A percentile compares a stretch with the other conserved stretches of the same genome.
phyloP scores from a whole-genome alignment of 116 monocot species.

The Posidonia oceanica region DNA sequence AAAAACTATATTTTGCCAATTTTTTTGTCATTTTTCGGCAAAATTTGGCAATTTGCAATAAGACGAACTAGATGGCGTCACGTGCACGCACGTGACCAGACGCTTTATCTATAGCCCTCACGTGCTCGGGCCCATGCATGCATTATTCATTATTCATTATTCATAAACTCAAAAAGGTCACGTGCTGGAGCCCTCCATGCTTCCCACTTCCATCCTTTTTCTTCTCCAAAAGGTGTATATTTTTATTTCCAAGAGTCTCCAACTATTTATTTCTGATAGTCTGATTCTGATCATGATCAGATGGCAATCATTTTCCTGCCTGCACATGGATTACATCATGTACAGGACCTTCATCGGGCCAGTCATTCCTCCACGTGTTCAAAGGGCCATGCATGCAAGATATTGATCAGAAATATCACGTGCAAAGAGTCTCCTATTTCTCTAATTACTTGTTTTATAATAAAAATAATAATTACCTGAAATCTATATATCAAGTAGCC shows the following conservation, averaged over 20 bases:
- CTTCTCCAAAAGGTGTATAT: too few relatives aligned
- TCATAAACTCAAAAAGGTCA: background rate
- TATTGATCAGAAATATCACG: background rate
- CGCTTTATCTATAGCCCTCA: background rate
- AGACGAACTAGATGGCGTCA: background rate
- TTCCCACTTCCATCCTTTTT: too few relatives aligned
- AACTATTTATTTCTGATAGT: too few relatives aligned
- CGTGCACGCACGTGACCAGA: background rate
- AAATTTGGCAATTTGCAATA: background rate
- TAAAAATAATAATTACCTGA: background rate
- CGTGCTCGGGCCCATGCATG: background rate
- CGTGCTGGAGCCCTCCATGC: background rate
- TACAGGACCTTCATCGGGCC: background rate
- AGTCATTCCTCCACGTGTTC: background rate
- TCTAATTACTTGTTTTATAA: background rate
- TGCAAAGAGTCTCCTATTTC: background rate
- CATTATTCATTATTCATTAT: background rate
- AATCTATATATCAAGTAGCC: background rate
- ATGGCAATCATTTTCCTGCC: too few relatives aligned
- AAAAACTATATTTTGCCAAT: too few relatives aligned
- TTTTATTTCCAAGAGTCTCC: too few relatives aligned
- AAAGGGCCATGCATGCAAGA: conserved; percentile 1
- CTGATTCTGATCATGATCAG: too few relatives aligned
- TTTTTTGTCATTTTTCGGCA: background rate
- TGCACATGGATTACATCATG: too few relatives aligned